Percentiles rank a stretch among this genome's conserved stretches.
phyloP scores from a whole-genome alignment of 495 filamentous ascomycete species.

The Penicillium daleae region DNA sequence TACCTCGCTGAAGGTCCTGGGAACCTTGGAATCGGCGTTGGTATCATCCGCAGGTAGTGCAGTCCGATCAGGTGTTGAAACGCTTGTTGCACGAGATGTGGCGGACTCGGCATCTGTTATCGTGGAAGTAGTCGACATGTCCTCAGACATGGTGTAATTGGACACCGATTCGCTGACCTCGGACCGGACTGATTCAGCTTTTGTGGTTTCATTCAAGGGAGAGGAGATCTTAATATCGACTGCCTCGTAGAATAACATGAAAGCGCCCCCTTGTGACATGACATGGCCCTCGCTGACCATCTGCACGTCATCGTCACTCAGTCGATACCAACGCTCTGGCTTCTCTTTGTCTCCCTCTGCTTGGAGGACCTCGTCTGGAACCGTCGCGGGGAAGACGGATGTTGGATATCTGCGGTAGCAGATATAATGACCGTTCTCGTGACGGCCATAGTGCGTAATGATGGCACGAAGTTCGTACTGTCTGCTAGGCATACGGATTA shows the following conservation, averaged over 20 bases:
- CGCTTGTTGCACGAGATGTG: constrained; percentile 42
- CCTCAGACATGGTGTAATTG: constrained; percentile 31
- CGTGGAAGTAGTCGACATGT: constrained; percentile 37
- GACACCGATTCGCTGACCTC: constrained; percentile 29
- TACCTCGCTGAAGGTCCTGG: constrained; percentile 6
- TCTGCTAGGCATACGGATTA: constrained; percentile 45
- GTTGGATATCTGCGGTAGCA: constrained; percentile 75
- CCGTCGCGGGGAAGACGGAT: constrained; percentile 36
- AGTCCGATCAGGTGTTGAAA: constrained; percentile 30
- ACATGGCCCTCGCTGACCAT: constrained; percentile 74
- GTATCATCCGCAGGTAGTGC: constrained; percentile 18
- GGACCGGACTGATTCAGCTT: constrained; percentile 9
- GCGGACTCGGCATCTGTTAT: constrained; percentile 36
- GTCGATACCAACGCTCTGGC: constrained; percentile 70
- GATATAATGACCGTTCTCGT: constrained; percentile 96
- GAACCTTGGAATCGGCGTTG: background rate
- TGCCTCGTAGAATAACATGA: constrained; percentile 95
- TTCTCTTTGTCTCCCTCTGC: constrained; percentile 45
- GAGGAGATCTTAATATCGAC: constrained; percentile 21
- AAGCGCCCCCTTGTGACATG: constrained; percentile 78
- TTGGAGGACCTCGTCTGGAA: constrained; percentile 42
- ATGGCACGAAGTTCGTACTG: constrained; percentile 82
- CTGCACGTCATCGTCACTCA: constrained; percentile 84
- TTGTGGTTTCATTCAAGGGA: background rate
- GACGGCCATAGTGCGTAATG: constrained; percentile 84